Base-by-base conservation (phyloP, 495 filamentous ascomycete genomes). In the Hypomontagnella submonticulosa region DNA sequence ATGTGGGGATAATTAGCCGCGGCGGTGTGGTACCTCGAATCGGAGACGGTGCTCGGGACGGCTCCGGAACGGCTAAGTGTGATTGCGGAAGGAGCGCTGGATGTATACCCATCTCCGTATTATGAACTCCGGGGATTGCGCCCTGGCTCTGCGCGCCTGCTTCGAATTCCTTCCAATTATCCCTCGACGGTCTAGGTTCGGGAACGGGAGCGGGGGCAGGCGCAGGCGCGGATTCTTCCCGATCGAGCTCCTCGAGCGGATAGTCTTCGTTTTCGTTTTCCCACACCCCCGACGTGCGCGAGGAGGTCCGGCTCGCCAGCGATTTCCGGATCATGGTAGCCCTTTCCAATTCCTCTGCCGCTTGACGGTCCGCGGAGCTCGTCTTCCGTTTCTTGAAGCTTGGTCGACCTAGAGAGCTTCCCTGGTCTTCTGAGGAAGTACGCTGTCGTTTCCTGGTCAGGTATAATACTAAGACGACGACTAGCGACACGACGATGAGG, bases 261-360 rank as follows among this genome's bases (percentile, higher is more conserved):
- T n/a, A n/a, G n/a, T 34, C 30, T 10, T 57, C 57, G 6, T 46
- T 42, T 30, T 13, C n/a, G 3, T 11, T 11, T 13, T 12, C 36
- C 10, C 36, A 12, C 9, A 8, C 9, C 2, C 9, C 2, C 10
- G 36, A 12, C 3, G 10, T 38, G 27, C 69, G 58, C 20, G 65
- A 63, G 12, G 71, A 75, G 0, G 73, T 73, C 19, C 81, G 75
- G 12, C 62, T 77, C 15, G 78, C 78, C 1, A 82, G 66, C 0
- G 81, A 83, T 61, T 83, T 83, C 20, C 78, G 74, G 52, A 83
- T 83, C 69, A 83, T 81, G 44, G 57, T 67, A 8, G 61, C 68
- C 13, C 81, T 65, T 56, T 80, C 75, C 15, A 66, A 53, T 36
- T 82, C 80, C 41, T 81, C 73, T 40, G 76, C 70, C 15, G 67